Evolutionary conservation across 2,329 filamentous ascomycete genomes (phyloP).

Genomic region (Chaetomiaceae sp.): DNA sequence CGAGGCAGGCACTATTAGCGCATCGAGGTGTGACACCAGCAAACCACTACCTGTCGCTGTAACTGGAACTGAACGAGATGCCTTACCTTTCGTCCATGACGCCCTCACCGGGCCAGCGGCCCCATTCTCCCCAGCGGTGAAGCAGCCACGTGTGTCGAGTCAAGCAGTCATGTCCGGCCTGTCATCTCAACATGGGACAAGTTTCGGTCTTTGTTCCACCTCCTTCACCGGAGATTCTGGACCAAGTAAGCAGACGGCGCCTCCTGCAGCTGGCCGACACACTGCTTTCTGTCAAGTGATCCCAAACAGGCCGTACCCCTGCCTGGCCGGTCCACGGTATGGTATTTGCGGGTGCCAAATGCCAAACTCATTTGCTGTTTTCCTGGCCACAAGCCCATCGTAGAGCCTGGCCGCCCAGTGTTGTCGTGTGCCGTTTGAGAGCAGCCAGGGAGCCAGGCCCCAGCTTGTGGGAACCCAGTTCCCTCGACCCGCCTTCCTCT

Average conservation of each 20-base stretch:
- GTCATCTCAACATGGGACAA: constrained; percentile 32
- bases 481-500: constrained; percentile 28
- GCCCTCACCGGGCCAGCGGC: neutral
- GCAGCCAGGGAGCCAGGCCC: constrained; percentile 22
- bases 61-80: neutral
- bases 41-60: neutral
- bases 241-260: constrained; percentile 38
- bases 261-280: constrained; percentile 45
- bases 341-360: constrained; percentile 41
- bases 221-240: constrained; percentile 34
- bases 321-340: constrained; percentile 35
- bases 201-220: constrained; percentile 43
- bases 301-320: constrained; percentile 39
- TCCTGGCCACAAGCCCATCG: constrained; percentile 33
- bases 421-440: constrained; percentile 28
- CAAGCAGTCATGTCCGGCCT: constrained; percentile 38
- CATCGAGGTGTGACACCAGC: constrained; percentile 4
- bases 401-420: constrained; percentile 35
- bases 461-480: constrained; percentile 29
- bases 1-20: neutral
- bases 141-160: constrained; percentile 50
- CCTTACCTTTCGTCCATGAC: neutral
- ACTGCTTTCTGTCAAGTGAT: constrained; percentile 37
- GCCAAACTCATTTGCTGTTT: constrained; percentile 37
- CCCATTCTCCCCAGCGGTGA: constrained; percentile 9